Evolutionary conservation across 108 stramenopile genomes (phyloP), one percentile per base, ranked within the genome.

Genomic region (Stephanodiscus triporus): DNA sequence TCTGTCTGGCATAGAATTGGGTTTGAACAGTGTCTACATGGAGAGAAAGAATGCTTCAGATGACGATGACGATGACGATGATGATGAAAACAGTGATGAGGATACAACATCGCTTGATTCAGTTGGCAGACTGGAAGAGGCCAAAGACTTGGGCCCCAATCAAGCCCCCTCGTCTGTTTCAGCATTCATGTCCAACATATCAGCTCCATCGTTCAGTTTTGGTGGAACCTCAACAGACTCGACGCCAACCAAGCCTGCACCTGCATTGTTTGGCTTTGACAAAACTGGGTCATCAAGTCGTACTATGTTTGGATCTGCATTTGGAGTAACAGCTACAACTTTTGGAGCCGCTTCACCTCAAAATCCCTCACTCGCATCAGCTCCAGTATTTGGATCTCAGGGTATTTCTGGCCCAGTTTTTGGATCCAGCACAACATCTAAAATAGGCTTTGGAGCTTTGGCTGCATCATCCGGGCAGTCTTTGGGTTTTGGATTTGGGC

Each of bases 241-340:
- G 24, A 54, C 53, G 9, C 20, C 23, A 54, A 54, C 24, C 53
- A 54, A 54, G 53, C 13, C 53, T 54, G 9, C 53, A 27, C 26
- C 53, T 54, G 53, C 53, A 27, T 59, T 60, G 38, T 71, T 61
- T 61, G 54, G 57, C 10, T 54, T 27, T 19, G 58, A 2, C 27
- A 37, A 59, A 11, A 34, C 58, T 11, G 53, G 43, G 49, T 45
- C 71, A 10, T 24, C 66, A 5, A 71, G 73, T 48, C 30, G 57
- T 9, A 42, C 71, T 59, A 63, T 54, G 29, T 82, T 82, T 70
- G 84, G 80, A 57, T 48, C 69, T 8, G 19, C 66, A 45, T 76
- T 88, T 20, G 83, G 85, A 73, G 78, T 59, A 24, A 43, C 73
- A 10, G 40, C 69, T 36, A 45, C 67, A 53, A 37, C 77, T 26